These are phyloP conservation scores for Epichloe aotearoae DNA, from an alignment of 2,329 filamentous ascomycete species.

Conservation along the genomic window DNA sequence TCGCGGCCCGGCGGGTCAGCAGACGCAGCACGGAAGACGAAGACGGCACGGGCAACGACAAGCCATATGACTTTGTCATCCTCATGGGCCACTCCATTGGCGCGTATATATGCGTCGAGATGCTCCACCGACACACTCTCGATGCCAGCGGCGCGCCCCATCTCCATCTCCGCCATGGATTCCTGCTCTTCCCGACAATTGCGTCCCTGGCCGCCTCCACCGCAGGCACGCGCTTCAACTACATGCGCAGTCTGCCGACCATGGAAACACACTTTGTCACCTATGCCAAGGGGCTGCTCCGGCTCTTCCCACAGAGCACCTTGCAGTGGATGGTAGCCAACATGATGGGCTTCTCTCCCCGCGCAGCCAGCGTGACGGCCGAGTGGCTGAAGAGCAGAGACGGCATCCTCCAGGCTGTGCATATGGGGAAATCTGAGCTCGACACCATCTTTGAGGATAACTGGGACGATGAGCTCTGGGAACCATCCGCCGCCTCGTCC, in stretches of 20 bases:
- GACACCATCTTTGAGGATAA: slow-evolving; percentile 41
- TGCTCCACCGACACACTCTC: slow-evolving; percentile 43
- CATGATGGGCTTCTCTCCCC: slow-evolving; percentile 33
- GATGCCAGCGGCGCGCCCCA: slow-evolving; percentile 19
- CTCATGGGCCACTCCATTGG: slow-evolving; percentile 66
- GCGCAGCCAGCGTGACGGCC: slow-evolving; percentile 36
- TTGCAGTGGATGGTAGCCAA: slow-evolving; percentile 30
- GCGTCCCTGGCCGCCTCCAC: slow-evolving; percentile 54
- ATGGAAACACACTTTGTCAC: slow-evolving; percentile 27
- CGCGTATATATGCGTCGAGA: slow-evolving; percentile 56
- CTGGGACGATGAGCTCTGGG: slow-evolving; percentile 50
- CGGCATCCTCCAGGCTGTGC: slow-evolving; percentile 46
- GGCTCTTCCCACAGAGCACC: slow-evolving; percentile 24
- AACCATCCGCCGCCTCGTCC: slow-evolving; percentile 13
- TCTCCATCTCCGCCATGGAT: slow-evolving; percentile 34
- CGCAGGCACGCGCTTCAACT: slow-evolving; percentile 35
- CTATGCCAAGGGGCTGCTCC: slow-evolving; percentile 29
- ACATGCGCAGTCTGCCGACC: slow-evolving; percentile 28
- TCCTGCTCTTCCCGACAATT: slow-evolving; percentile 63
- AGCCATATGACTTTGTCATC: slow-evolving; percentile 43
- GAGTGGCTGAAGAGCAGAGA: slow-evolving; percentile 42
- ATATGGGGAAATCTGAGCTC: slow-evolving; percentile 48
- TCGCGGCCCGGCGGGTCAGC: slow-evolving; percentile 12
- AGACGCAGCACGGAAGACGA: slow-evolving; percentile 6
- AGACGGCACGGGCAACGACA: slow-evolving; percentile 14